These are phyloP conservation scores for Spathaspora passalidarum DNA, from an alignment of 805 yeast genomes.

Conservation along the genomic window DNA sequence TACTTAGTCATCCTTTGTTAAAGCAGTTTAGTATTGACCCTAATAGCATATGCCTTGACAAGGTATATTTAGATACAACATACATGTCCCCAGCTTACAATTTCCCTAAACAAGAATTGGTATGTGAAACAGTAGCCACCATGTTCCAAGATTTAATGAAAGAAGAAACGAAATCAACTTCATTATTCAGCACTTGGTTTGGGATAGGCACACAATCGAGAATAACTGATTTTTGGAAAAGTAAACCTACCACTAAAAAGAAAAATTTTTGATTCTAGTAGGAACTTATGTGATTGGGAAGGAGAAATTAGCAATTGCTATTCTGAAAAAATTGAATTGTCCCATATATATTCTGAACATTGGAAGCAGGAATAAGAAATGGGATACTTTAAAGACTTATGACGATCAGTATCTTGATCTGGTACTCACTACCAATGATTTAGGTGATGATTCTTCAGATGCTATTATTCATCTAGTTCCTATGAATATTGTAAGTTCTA, in stretches of 20 bases:
- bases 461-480: constrained; percentile 68
- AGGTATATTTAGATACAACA: constrained; percentile 85
- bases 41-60: constrained; percentile 38
- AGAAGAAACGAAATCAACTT: constrained; percentile 15
- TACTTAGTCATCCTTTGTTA: constrained; percentile 41
- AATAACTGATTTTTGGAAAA: constrained; percentile 34
- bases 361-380: constrained; percentile 43
- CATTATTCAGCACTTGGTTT: constrained; percentile 28
- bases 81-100: constrained; percentile 71
- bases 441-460: constrained; percentile 45
- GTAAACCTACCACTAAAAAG: constrained; percentile 16
- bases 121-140: constrained; percentile 57
- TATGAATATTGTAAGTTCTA: constrained; percentile 51
- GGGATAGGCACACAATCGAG: constrained; percentile 34
- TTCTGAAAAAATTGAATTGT: constrained; percentile 51
- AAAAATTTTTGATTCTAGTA: constrained; percentile 57
- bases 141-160: constrained; percentile 44
- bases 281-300: constrained; percentile 95
- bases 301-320: constrained; percentile 72
- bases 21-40: constrained; percentile 15
- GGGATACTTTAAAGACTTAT: constrained; percentile 41
- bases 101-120: constrained; percentile 75
- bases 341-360: constrained; percentile 53
- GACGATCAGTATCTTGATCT: constrained; percentile 40
- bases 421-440: constrained; percentile 26